Conservation (phyloP, 2,329 filamentous ascomycete genomes). For the Nemania abortiva region DNA sequence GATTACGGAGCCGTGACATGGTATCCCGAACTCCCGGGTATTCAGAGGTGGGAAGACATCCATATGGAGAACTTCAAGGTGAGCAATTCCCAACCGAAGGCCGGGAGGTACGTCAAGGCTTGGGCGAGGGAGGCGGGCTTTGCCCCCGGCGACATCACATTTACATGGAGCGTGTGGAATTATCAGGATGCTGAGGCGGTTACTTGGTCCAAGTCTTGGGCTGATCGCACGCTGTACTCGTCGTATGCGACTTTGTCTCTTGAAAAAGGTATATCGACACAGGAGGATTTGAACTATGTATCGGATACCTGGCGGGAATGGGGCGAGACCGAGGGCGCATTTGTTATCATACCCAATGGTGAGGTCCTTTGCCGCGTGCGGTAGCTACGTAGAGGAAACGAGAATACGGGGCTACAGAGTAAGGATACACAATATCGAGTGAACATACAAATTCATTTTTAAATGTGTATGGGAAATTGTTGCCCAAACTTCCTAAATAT, state of each 20-base stretch:
- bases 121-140: conserved; percentile 37
- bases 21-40: conserved; percentile 33
- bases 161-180: conserved; percentile 38
- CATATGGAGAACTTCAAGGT: conserved; percentile 32
- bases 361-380: conserved; percentile 34
- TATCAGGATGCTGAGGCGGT: conserved; percentile 35
- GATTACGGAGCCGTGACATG: conserved; percentile 38
- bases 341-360: conserved; percentile 36
- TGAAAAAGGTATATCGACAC: conserved; percentile 19
- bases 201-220: conserved; percentile 31
- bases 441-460: background rate
- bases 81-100: conserved; percentile 30
- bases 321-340: conserved; percentile 31
- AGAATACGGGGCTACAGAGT: background rate
- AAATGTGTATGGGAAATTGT: background rate
- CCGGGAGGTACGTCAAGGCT: conserved; percentile 31
- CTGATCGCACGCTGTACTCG: conserved; percentile 29
- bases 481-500: background rate
- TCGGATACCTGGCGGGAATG: conserved; percentile 33
- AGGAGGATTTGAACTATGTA: conserved; percentile 33
- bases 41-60: conserved; percentile 32
- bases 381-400: background rate
- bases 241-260: conserved; percentile 30
- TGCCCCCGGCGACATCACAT: conserved; percentile 20
- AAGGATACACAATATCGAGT: background rate